Conservation (phyloP, 2,329 filamentous ascomycete species). For the Claviceps sp. region DNA sequence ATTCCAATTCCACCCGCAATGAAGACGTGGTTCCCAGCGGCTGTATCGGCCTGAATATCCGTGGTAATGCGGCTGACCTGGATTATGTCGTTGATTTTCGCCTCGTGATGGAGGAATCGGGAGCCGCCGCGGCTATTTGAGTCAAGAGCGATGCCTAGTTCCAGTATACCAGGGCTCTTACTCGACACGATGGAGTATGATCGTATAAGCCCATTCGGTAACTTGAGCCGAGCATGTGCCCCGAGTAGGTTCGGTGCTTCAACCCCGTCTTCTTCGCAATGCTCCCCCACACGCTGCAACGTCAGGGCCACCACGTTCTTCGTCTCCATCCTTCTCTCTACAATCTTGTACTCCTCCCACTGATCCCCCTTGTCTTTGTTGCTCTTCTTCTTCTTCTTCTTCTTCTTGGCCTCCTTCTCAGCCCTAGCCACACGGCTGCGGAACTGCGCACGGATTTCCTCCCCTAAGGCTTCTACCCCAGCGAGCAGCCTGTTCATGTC, state of each 20-base stretch:
- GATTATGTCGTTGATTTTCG: constrained; percentile 34
- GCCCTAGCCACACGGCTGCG: constrained; percentile 35
- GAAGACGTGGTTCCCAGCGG: constrained; percentile 46
- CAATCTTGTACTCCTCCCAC: constrained; percentile 35
- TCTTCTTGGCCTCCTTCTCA: constrained; percentile 13
- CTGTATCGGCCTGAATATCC: constrained; percentile 29
- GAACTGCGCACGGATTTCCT: constrained; percentile 35
- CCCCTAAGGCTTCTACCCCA: constrained; percentile 34
- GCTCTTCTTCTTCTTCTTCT: constrained; percentile 10
- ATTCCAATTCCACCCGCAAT: constrained; percentile 53
- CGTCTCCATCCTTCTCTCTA: constrained; percentile 38
- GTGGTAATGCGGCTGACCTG: constrained; percentile 36
- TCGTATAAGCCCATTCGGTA: constrained; percentile 42
- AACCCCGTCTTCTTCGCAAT: constrained; percentile 17
- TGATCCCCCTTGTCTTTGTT: constrained; percentile 12
- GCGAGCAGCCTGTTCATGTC: constrained; percentile 40
- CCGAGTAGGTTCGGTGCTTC: constrained; percentile 25
- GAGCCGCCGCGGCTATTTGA: constrained; percentile 46
- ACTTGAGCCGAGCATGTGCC: constrained; percentile 41
- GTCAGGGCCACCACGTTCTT: constrained; percentile 35
- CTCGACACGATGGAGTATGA: constrained; percentile 45
- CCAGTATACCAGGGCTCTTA: constrained; percentile 31
- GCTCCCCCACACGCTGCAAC: constrained; percentile 28
- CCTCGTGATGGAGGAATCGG: constrained; percentile 37
- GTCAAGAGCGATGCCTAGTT: constrained; percentile 45